phyloP scores from a whole-genome alignment of 2,329 filamentous ascomycete species.

The Xylariaceae sp. region DNA sequence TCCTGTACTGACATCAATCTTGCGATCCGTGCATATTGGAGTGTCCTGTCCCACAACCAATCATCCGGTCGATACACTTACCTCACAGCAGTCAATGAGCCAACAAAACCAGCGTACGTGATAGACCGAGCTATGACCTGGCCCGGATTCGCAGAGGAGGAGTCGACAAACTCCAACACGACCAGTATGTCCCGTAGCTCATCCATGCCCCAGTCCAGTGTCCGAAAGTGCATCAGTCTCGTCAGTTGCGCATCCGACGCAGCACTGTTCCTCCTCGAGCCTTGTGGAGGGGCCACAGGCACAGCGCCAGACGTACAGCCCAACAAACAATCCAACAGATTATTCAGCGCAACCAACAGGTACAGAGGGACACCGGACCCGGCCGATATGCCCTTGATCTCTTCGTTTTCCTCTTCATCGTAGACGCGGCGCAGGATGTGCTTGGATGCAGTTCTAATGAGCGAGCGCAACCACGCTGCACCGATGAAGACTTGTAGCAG shows the following conservation, averaged over 20 bases:
- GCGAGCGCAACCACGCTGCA: conserved; percentile 19
- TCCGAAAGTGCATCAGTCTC: conserved; percentile 54
- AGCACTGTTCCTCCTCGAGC: conserved; percentile 40
- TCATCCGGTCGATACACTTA: conserved; percentile 18
- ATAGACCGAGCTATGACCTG: conserved; percentile 45
- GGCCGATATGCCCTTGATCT: conserved; percentile 56
- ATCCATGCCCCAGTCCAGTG: conserved; percentile 56
- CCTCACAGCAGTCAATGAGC: conserved; percentile 49
- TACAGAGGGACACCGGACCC: conserved; percentile 54
- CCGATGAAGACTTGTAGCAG: conserved; percentile 36
- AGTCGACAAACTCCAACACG: conserved; percentile 47
- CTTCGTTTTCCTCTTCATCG: conserved; percentile 55
- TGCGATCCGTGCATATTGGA: neutral
- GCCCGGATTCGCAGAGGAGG: conserved; percentile 25
- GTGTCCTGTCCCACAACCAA: neutral
- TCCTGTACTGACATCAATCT: conserved; percentile 22
- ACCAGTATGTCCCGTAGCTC: conserved; percentile 47
- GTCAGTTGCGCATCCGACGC: conserved; percentile 21
- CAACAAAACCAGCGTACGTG: conserved; percentile 52
- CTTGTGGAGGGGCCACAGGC: conserved; percentile 19
- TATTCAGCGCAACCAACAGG: conserved; percentile 61
- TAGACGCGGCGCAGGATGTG: conserved; percentile 46
- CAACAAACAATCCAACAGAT: conserved; percentile 60
- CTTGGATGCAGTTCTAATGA: conserved; percentile 30
- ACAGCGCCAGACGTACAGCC: conserved; percentile 58